Percentiles rank a stretch among this genome's conserved stretches.
Conservation (phyloP, 2,329 filamentous ascomycete species). For the Zymoseptoria brevis region DNA sequence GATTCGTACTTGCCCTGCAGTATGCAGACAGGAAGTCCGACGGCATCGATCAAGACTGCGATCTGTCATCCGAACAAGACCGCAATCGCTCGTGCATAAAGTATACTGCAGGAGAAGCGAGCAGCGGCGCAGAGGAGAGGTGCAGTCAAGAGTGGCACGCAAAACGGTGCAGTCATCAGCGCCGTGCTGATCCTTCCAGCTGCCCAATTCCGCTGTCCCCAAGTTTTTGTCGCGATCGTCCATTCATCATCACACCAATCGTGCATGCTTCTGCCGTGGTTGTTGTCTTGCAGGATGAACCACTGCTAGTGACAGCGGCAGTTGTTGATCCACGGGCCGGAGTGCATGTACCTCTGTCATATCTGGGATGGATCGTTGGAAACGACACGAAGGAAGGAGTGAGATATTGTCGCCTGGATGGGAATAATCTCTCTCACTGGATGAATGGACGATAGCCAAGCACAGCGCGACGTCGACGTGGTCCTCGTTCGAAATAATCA, state of each 20-base stretch:
- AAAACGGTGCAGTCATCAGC: too few relatives aligned
- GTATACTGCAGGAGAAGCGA: not conserved
- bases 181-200: not conserved
- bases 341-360: not conserved
- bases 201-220: not conserved
- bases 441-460: too few relatives aligned
- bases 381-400: not conserved
- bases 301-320: not conserved
- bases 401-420: not conserved
- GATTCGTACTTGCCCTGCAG: not conserved
- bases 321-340: not conserved
- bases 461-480: too few relatives aligned
- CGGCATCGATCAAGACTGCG: not conserved
- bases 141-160: not conserved
- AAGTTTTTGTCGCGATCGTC: not conserved
- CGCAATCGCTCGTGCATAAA: not conserved
- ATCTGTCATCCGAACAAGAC: not conserved
- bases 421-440: too few relatives aligned
- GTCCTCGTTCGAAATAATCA: too few relatives aligned
- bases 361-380: not conserved
- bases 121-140: not conserved
- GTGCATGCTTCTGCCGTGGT: not conserved
- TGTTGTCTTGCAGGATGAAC: not conserved
- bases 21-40: not conserved
- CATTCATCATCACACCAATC: not conserved